These are phyloP conservation scores for Multifurca ochricompacta DNA, from an alignment of 768 basidiomycete genomes.

Conservation along the genomic window DNA sequence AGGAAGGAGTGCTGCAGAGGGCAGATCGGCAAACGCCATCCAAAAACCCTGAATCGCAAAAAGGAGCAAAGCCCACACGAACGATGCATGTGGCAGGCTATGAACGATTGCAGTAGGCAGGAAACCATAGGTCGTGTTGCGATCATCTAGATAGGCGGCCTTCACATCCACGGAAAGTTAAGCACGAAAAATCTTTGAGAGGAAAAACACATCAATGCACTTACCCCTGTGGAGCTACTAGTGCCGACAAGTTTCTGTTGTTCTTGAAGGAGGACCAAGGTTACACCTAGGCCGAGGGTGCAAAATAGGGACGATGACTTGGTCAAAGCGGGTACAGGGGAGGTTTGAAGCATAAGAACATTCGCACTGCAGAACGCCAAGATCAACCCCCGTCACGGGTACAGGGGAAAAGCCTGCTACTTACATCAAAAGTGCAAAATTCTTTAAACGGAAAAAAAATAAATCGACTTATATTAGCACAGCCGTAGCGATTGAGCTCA, in stretches of 20 bases:
- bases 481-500: not conserved
- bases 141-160: constrained; percentile 5
- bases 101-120: constrained; percentile 12
- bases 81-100: constrained; percentile 1
- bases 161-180: not conserved
- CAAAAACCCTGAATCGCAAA: constrained; percentile 14
- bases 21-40: not conserved
- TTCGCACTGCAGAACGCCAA: not conserved
- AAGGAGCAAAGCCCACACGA: constrained; percentile 3
- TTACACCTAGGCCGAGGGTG: not conserved
- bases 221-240: not conserved
- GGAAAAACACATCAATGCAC: not conserved
- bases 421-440: not conserved
- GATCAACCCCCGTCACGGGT: not conserved
- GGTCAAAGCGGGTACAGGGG: not conserved
- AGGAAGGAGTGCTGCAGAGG: not conserved
- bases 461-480: not conserved
- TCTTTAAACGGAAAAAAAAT: not conserved
- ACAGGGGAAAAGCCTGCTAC: not conserved
- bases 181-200: not conserved
- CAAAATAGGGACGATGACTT: not conserved
- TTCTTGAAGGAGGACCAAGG: not conserved
- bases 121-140: constrained; percentile 4
- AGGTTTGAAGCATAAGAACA: not conserved
- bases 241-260: not conserved